Conservation (phyloP, 78 protist species). For the Dictyostelium firmibasis region DNA sequence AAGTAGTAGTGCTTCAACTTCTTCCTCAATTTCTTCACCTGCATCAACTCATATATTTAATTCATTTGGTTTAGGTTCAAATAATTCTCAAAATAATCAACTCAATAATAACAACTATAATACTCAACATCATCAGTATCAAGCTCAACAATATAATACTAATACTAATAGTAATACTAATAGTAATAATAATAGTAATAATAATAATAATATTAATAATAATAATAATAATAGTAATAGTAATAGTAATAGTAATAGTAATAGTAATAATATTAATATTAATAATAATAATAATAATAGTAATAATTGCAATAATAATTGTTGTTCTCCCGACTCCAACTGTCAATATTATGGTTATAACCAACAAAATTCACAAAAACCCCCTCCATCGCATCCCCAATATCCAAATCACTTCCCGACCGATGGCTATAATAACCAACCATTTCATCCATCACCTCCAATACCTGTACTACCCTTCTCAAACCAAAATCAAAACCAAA, state of each 20-base stretch:
- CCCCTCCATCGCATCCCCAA: too few species aligned
- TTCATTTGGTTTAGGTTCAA: background rate
- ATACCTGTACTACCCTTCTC: background rate
- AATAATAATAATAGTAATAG: background rate
- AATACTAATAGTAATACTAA: background rate
- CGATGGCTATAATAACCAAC: background rate
- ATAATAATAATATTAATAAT: background rate
- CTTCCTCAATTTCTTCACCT: constrained; percentile 7
- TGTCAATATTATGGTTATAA: background rate
- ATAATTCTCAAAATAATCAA: background rate
- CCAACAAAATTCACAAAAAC: background rate
- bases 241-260: background rate
- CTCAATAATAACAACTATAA: background rate
- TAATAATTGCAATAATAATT: background rate
- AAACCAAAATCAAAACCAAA: background rate
- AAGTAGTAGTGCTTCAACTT: background rate
- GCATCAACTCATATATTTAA: background rate
- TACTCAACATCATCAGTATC: background rate
- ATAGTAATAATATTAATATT: background rate
- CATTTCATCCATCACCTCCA: background rate
- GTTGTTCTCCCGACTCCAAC: background rate
- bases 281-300: background rate
- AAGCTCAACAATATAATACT: constrained; percentile 3
- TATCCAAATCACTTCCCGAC: background rate
- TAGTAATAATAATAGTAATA: background rate